phyloP scores from a whole-genome alignment of 2,329 filamentous ascomycete genomes.

The Xylariaceae sp. region DNA sequence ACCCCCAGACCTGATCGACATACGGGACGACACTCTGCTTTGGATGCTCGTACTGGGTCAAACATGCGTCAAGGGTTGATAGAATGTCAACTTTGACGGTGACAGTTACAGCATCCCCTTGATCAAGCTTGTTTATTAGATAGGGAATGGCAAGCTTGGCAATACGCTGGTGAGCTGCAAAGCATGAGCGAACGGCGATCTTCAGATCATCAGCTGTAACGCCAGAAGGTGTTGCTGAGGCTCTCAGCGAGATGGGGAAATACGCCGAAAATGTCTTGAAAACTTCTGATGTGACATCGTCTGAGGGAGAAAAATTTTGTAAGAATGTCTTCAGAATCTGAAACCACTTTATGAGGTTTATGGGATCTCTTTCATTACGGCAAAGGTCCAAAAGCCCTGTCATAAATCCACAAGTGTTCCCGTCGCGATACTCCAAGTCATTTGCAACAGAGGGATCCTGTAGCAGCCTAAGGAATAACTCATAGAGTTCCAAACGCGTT shows the following conservation, averaged over 20 bases:
- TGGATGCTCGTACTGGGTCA: constrained; percentile 44
- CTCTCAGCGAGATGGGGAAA: constrained; percentile 55
- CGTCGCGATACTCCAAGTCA: constrained; percentile 42
- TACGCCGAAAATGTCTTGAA: constrained; percentile 56
- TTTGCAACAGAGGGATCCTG: constrained; percentile 36
- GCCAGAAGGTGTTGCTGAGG: constrained; percentile 42
- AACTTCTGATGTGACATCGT: constrained; percentile 43
- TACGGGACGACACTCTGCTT: constrained; percentile 45
- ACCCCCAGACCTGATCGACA: constrained; percentile 49
- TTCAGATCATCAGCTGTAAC: constrained; percentile 56
- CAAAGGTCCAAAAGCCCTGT: constrained; percentile 47
- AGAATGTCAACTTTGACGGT: constrained; percentile 59
- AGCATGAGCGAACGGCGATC: constrained; percentile 47
- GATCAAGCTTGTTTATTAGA: constrained; percentile 53
- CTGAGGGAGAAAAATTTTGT: constrained; percentile 38
- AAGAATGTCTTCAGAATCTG: constrained; percentile 43
- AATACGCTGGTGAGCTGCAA: constrained; percentile 44
- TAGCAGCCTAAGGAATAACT: constrained; percentile 42
- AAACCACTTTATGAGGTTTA: constrained; percentile 56
- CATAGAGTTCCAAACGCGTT: constrained; percentile 50
- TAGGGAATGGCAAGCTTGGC: constrained; percentile 47
- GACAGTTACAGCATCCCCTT: constrained; percentile 54
- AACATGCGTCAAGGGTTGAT: constrained; percentile 49
- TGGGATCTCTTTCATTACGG: constrained; percentile 51
- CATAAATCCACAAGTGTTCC: constrained; percentile 42